phyloP scores from a whole-genome alignment of 352 stramenopile species.

The Phytophthora cryptogea region DNA sequence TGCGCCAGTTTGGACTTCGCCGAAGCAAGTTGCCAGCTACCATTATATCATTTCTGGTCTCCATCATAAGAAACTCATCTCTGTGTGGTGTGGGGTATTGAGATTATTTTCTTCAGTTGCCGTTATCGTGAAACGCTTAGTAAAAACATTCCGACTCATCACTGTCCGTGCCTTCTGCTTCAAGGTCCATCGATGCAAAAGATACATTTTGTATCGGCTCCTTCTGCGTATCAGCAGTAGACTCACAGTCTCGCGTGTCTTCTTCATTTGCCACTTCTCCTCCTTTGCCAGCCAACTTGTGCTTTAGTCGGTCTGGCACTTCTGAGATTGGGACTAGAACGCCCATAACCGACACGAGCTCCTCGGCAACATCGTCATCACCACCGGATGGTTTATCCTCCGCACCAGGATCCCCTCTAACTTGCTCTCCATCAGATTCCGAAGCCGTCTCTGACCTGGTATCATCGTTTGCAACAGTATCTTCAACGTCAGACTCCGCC shows the following conservation, averaged over 20 bases:
- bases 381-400: neutral
- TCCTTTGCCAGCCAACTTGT: neutral
- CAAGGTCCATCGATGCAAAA: neutral
- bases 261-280: neutral
- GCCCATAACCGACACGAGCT: neutral
- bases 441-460: neutral
- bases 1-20: too few relatives aligned
- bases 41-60: too few relatives aligned
- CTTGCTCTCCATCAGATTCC: neutral
- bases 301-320: neutral
- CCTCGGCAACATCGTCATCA: neutral
- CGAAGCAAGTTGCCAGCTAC: too few relatives aligned
- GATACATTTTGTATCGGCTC: neutral
- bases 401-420: neutral
- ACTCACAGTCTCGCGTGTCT: neutral
- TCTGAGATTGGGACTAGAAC: neutral
- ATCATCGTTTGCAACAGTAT: neutral
- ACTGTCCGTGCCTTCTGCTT: conserved; percentile 1
- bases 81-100: too few relatives aligned
- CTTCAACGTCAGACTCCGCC: neutral
- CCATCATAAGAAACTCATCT: too few relatives aligned
- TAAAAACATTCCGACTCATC: conserved; percentile 3
- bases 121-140: neutral
- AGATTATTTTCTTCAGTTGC: too few relatives aligned
- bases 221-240: neutral